Evolutionary conservation across 2,329 filamentous ascomycete genomes (phyloP), one percentile per base, ranked within the genome.

Genomic region (Pestalotiopsis sp.): DNA sequence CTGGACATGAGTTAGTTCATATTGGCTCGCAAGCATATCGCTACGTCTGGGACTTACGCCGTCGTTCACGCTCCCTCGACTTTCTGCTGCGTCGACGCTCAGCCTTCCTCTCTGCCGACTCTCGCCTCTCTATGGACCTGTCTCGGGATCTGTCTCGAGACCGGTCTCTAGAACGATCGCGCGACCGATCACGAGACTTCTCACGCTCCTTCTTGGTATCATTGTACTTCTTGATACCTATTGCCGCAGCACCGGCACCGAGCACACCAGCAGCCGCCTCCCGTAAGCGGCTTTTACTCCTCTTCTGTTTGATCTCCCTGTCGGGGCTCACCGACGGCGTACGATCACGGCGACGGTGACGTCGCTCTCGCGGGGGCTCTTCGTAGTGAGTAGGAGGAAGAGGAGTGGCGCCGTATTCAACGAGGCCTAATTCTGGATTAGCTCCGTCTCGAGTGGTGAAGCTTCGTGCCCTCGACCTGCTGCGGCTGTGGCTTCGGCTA

Each of bases 341-440:
- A 65, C 66, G 67, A 78, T 61, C 77, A 59, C 80, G 79, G 59
- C 79, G 81, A 71, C 80, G 79, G 68, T 80, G 81, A 66, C 77
- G 78, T 65, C 80, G 78, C 69, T 83, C 83, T 70, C 86, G 84
- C 67, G 80, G 80, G 66, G 85, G 85, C 67, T 84, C 84, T 68
- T 86, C 86, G 75, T 86, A 85, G 68, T 78, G 80, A 70, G 79
- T 75, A 70, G 82, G 82, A 72, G 81, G 80, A 72, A 91, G 83
- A 74, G 89, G 88, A 72, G 86, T 84, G 76, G 82, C 83, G 73
- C 89, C 89, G 83, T 91, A 91, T 79, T 91, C 87, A 85, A 91
- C 87, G 68, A 90, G 84, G 82, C 88, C 89, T 89, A 90, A 82
- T 82, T 90, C 87, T 83, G 84, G 85, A 87, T 90, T 88, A 90